phyloP scores from a whole-genome alignment of 768 basidiomycete species.

The Lactarius tabidus region DNA sequence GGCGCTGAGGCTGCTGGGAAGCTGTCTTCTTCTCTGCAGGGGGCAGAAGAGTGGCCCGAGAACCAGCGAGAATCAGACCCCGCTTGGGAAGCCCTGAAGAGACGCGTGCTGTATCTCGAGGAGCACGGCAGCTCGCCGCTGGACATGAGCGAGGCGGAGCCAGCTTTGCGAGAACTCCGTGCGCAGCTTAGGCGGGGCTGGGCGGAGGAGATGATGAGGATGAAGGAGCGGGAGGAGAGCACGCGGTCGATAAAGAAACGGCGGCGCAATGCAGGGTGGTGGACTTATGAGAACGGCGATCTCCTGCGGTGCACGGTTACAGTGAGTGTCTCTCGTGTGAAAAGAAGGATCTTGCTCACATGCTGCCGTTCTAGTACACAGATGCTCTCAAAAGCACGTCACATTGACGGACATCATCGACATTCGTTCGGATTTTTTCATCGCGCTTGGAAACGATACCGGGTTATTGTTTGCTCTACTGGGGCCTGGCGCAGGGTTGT shows the following conservation, averaged over 20 bases:
- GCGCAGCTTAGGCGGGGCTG: conserved; percentile 6
- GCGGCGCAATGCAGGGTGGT: conserved; percentile 9
- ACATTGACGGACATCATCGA: background rate
- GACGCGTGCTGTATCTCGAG: conserved; percentile 18
- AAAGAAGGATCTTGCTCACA: background rate
- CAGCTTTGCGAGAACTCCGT: conserved; percentile 2
- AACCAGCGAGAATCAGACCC: background rate
- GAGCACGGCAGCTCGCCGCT: conserved; percentile 8
- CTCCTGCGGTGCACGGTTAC: background rate
- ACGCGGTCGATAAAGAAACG: background rate
- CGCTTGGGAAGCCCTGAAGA: conserved; percentile 17
- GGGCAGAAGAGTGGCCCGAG: background rate
- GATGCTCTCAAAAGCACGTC: background rate
- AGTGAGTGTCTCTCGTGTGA: background rate
- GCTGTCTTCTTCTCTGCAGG: background rate
- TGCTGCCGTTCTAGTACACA: background rate
- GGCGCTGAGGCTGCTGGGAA: background rate
- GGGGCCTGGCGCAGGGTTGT: too few relatives aligned
- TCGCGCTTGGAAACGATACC: too few relatives aligned
- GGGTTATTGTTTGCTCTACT: too few relatives aligned
- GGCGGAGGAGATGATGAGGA: background rate
- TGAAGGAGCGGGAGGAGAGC: background rate
- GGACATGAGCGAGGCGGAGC: background rate
- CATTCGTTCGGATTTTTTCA: too few relatives aligned
- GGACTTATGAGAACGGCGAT: conserved; percentile 9